Evolutionary conservation across 148 eudicot genomes (phyloP).

Genomic region (Nepenthes gracilis): DNA sequence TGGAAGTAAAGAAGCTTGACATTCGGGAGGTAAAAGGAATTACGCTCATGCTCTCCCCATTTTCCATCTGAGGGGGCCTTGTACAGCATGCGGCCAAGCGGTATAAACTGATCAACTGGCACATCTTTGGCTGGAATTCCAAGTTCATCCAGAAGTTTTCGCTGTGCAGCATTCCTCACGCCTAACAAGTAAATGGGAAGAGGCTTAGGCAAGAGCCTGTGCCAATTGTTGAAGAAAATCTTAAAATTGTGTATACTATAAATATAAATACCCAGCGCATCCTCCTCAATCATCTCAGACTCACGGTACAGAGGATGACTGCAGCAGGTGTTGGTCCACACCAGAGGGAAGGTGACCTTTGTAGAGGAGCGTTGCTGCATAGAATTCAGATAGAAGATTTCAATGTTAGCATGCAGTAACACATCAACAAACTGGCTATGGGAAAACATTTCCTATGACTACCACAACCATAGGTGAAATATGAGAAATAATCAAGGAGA

Average conservation of each 20-base stretch:
- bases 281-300: constrained; percentile 69
- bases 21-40: background rate
- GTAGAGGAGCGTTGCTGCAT: constrained; percentile 90
- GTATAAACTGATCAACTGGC: constrained; percentile 80
- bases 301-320: constrained; percentile 88
- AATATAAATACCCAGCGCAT: constrained; percentile 49
- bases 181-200: constrained; percentile 25
- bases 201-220: background rate
- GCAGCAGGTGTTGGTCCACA: constrained; percentile 99
- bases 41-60: constrained; percentile 99
- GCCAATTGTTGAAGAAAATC: background rate
- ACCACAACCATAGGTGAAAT: no score
- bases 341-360: constrained; percentile 91
- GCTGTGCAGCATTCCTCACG: constrained; percentile 93
- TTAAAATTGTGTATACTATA: background rate
- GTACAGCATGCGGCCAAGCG: constrained; percentile 90
- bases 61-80: constrained; percentile 98
- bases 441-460: no score
- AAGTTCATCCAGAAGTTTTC: constrained; percentile 91
- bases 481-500: no score
- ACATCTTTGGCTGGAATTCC: constrained; percentile 89
- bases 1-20: background rate
- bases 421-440: background rate
- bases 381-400: constrained; percentile 4
- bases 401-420: background rate